Percentiles rank a stretch among this genome's conserved stretches.
These are phyloP conservation scores for Leishmania amazonensis DNA, from an alignment of 208 protist species.

Conservation along the genomic window DNA sequence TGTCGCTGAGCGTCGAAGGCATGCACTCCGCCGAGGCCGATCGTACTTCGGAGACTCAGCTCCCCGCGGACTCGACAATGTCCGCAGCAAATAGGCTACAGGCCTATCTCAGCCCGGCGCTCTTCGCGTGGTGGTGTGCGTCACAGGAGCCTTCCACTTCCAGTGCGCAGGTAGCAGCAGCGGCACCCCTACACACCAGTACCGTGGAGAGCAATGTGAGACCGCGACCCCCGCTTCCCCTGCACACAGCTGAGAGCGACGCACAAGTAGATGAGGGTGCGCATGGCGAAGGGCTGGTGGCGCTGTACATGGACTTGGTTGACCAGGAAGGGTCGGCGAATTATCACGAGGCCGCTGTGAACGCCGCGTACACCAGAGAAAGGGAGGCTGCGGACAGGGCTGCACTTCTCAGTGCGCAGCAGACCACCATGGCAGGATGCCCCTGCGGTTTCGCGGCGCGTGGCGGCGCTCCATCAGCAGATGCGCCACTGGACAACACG, in stretches of 20 bases:
- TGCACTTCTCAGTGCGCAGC: slow-evolving; percentile 7
- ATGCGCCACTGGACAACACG: not conserved
- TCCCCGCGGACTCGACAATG: not conserved
- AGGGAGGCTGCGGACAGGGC: slow-evolving; percentile 6
- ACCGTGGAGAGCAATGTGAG: not conserved
- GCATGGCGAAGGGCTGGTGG: not conserved
- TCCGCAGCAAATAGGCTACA: not conserved
- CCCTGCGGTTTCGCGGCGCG: not conserved
- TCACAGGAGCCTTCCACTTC: not conserved
- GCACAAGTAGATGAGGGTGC: not conserved
- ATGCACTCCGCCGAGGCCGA: not conserved
- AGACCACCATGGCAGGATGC: slow-evolving; percentile 12
- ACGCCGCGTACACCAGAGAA: slow-evolving; percentile 16
- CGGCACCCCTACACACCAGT: not conserved
- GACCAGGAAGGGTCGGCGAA: not conserved
- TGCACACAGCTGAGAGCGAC: too few relatives aligned
- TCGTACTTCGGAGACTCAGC: too few relatives aligned
- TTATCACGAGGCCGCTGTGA: not conserved
- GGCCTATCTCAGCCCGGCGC: slow-evolving; percentile 5
- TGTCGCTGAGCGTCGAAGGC: slow-evolving; percentile 1
- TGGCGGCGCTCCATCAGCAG: not conserved
- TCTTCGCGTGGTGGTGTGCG: slow-evolving; percentile 17
- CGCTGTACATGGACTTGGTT: not conserved
- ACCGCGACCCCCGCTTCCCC: not conserved
- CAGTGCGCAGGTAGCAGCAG: not conserved